A percentile compares a stretch with the other conserved stretches of the same genome.
Conservation (phyloP, 2,329 filamentous ascomycete species). For the Xylariaceae sp. region DNA sequence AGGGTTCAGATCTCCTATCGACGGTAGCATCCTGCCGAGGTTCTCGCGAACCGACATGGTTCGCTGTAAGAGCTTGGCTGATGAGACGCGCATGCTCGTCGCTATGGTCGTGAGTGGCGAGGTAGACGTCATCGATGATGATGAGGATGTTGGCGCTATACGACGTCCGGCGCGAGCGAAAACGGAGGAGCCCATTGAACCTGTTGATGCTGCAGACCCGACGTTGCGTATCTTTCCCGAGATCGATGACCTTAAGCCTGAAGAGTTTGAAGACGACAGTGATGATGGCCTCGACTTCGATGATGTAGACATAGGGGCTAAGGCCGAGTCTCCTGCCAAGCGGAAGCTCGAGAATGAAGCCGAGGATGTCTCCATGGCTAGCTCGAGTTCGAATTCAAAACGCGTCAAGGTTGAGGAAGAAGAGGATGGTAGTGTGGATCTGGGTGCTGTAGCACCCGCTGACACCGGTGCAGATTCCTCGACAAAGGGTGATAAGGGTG, state of each 20-base stretch:
- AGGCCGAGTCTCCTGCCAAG: constrained; percentile 13
- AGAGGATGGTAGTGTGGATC: neutral
- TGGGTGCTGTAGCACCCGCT: constrained; percentile 11
- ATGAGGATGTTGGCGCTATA: constrained; percentile 33
- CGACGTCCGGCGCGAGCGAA: constrained; percentile 27
- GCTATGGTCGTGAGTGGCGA: constrained; percentile 61
- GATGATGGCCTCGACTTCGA: constrained; percentile 16
- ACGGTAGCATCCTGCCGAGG: constrained; percentile 51
- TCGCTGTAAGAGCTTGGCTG: constrained; percentile 73
- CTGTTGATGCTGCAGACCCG: neutral
- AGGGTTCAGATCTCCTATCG: constrained; percentile 50
- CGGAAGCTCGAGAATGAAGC: constrained; percentile 22
- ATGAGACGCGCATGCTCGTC: constrained; percentile 66
- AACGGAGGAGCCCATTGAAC: constrained; percentile 29
- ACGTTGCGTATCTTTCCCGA: neutral
- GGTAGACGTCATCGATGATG: constrained; percentile 40
- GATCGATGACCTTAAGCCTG: constrained; percentile 13
- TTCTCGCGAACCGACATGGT: constrained; percentile 82
- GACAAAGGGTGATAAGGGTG: constrained; percentile 10
- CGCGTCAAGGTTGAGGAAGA: constrained; percentile 24
- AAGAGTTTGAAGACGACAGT: constrained; percentile 11
- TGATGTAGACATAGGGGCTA: constrained; percentile 1
- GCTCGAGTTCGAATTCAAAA: constrained; percentile 13
- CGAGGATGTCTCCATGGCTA: constrained; percentile 12
- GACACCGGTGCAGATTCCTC: neutral